Conservation (phyloP, 1,284 basidiomycete species). For the Puccinia coronata region DNA sequence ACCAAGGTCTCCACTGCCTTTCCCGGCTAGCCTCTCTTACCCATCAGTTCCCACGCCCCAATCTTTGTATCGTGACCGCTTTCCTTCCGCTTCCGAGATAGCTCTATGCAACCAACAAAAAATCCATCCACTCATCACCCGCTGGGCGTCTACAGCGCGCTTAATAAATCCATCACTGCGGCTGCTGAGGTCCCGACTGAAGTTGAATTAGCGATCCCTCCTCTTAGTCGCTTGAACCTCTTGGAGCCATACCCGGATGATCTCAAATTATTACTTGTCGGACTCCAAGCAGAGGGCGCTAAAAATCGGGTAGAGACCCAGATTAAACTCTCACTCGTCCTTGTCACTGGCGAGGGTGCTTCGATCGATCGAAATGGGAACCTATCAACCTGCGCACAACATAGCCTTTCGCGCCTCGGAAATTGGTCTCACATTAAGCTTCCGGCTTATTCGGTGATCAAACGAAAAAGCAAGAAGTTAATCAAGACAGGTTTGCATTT, state of each 20-base stretch:
- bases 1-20: slow-evolving; percentile 29
- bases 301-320: slow-evolving; percentile 93
- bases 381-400: slow-evolving; percentile 3
- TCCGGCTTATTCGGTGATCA: slow-evolving; percentile 47
- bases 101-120: background rate
- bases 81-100: background rate
- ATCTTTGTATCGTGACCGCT: background rate
- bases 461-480: slow-evolving; percentile 49
- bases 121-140: background rate
- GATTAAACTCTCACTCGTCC: slow-evolving; percentile 70
- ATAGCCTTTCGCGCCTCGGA: slow-evolving; percentile 27
- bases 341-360: slow-evolving; percentile 24
- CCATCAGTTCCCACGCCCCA: slow-evolving; percentile 18
- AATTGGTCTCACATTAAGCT: slow-evolving; percentile 50
- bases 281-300: slow-evolving; percentile 78
- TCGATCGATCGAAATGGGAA: slow-evolving; percentile 30
- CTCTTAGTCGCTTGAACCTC: slow-evolving; percentile 1
- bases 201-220: slow-evolving; percentile 33
- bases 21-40: slow-evolving; percentile 13
- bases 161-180: slow-evolving; percentile 1
- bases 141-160: slow-evolving; percentile 15
- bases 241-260: slow-evolving; percentile 25
- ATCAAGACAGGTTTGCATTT: slow-evolving; percentile 44
- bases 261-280: slow-evolving; percentile 67
- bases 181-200: slow-evolving; percentile 33